Evolutionary conservation across 148 eudicot species (phyloP).

Genomic region (Rheum nobile): DNA sequence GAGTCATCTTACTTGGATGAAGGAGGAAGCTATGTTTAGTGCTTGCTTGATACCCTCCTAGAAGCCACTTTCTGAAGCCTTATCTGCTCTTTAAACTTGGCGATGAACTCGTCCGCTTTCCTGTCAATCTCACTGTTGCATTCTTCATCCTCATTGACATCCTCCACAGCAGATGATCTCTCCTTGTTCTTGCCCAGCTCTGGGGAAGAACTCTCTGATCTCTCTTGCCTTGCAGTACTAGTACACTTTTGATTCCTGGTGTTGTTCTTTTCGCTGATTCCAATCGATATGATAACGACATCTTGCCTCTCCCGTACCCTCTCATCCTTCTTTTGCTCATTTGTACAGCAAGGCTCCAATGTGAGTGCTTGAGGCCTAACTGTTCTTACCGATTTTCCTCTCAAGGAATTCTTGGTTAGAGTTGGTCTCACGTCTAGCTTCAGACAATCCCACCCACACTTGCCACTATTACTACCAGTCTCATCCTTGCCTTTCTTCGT

Average conservation of each 20-base stretch:
- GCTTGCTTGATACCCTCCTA: conserved; percentile 17
- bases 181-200: neutral
- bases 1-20: neutral
- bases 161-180: neutral
- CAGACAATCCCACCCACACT: conserved; percentile 26
- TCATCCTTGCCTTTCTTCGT: conserved; percentile 23
- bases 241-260: conserved; percentile 7
- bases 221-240: neutral
- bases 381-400: conserved; percentile 84
- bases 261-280: conserved; percentile 18
- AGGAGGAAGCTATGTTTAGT: neutral
- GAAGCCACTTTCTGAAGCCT: conserved; percentile 55
- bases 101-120: conserved; percentile 88
- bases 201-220: neutral
- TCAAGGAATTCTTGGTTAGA: conserved; percentile 26
- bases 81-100: conserved; percentile 84
- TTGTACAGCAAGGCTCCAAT: conserved; percentile 9
- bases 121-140: conserved; percentile 61
- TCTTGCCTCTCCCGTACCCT: conserved; percentile 15
- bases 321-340: conserved; percentile 16
- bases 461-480: conserved; percentile 15
- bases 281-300: conserved; percentile 21
- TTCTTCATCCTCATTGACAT: conserved; percentile 26
- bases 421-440: conserved; percentile 28
- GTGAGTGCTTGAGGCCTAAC: conserved; percentile 31